Base-by-base conservation (phyloP, 2,329 filamentous ascomycete species). In the Aquanectria penicillioides region DNA sequence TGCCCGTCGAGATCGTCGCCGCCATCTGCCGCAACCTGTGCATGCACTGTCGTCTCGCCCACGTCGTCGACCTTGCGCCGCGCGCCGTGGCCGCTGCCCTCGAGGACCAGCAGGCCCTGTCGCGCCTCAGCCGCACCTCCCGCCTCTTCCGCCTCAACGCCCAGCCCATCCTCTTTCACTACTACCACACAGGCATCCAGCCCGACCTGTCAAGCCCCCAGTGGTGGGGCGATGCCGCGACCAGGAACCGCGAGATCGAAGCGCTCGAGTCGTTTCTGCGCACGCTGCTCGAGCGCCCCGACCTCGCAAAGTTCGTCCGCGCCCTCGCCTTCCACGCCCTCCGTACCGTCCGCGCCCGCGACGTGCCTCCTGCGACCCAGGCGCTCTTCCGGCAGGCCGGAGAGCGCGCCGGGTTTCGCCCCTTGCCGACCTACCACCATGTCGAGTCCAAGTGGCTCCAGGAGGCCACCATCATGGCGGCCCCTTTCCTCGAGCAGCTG, bases 381-480 rank as follows among this genome's bases (percentile, higher is more conserved):
- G 31, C 50, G n/a, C 63, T 70, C 4, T 70, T 70, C 40, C 66
- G 65, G 33, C 66, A 69, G 20, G 68, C 68, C 36, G 65, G 68
- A 2, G 65, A 67, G 38, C 62, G 63, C 2, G 66, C 63, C 48
- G 68, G 68, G 15, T 70, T 70, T 20, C 63, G 65, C n/a, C 59
- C 68, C 29, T 47, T 70, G 0, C n/a, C 48, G 6, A 59, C 68
- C 2, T 70, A 70, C 37, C 47, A 63, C 20, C 59, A 66, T 52
- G 66, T 70, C 7, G 68, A 70, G 6, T 57, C 66, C n/a, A 70
- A 67, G 34, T 70, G 68, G 68, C 33, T 70, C 2, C 68, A 70
- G 47, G 68, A 70, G 37, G 66, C 66, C 6, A 57, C 66, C n/a
- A 69, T 70, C n/a, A 69, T 70, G 68, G 68, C 65, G 7, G 63